Evolutionary conservation across 805 yeast genomes (phyloP).

Genomic region (Ogataea minuta): DNA sequence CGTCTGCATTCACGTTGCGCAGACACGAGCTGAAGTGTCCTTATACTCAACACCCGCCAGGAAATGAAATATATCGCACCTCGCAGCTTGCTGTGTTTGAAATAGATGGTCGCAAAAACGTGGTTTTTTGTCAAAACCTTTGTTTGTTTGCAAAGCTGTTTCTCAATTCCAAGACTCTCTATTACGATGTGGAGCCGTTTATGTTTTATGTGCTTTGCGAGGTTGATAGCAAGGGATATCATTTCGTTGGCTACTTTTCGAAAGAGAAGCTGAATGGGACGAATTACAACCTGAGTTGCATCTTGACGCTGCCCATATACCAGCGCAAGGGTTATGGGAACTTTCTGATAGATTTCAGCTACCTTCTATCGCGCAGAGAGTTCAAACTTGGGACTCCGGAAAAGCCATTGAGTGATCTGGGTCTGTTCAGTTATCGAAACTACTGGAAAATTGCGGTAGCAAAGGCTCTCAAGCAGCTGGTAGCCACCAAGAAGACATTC

Average conservation of each 20-base stretch:
- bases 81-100: constrained; percentile 77
- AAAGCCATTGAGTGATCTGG: constrained; percentile 86
- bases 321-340: constrained; percentile 90
- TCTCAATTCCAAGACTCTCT: constrained; percentile 85
- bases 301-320: constrained; percentile 81
- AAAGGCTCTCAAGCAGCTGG: constrained; percentile 36
- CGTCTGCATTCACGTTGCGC: constrained; percentile 59
- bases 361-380: constrained; percentile 71
- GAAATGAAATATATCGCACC: constrained; percentile 84
- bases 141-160: constrained; percentile 88
- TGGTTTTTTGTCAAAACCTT: constrained; percentile 81
- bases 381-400: constrained; percentile 89
- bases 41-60: constrained; percentile 72
- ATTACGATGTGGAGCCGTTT: constrained; percentile 95
- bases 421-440: constrained; percentile 77
- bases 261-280: constrained; percentile 78
- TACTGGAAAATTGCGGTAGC: constrained; percentile 80
- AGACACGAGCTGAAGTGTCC: constrained; percentile 79
- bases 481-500: constrained; percentile 1
- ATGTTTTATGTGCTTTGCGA: constrained; percentile 84
- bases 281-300: constrained; percentile 84
- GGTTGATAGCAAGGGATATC: constrained; percentile 50
- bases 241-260: constrained; percentile 92
- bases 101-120: constrained; percentile 84
- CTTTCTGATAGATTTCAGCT: constrained; percentile 85